Evolutionary conservation across 2,329 filamentous ascomycete genomes (phyloP).

Genomic region (Pseudopithomyces maydicus): DNA sequence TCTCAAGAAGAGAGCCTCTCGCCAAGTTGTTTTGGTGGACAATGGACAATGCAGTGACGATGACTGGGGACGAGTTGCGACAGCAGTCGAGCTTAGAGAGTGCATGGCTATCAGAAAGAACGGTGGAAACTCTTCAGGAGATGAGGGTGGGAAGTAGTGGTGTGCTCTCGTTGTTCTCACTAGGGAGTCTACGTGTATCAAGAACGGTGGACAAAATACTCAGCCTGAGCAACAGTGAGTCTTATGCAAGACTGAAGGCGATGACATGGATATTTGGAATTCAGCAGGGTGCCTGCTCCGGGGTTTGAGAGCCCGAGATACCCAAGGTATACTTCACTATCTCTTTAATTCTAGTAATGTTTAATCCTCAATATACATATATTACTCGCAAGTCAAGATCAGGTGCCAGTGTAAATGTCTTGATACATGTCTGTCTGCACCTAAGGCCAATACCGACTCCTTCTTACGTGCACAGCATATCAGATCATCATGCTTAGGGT

Average conservation of each 20-base stretch:
- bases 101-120: not conserved
- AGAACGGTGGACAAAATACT: not conserved
- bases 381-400: no score
- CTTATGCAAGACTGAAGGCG: not conserved
- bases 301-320: not conserved
- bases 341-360: no score
- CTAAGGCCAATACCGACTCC: no score
- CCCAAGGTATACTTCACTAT: no score
- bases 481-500: no score
- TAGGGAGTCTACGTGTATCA: not conserved
- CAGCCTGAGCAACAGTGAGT: not conserved
- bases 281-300: not conserved
- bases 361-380: no score
- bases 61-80: constrained; percentile 4
- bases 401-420: no score
- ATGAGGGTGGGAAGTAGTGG: not conserved
- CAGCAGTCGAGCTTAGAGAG: not conserved
- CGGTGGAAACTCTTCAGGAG: not conserved
- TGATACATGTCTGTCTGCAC: no score
- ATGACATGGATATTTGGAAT: not conserved
- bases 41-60: constrained; percentile 4
- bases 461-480: no score
- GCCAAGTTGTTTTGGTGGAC: constrained; percentile 36
- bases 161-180: not conserved
- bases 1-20: constrained; percentile 19